These are phyloP conservation scores for Starmerella khaoyaiensis DNA, from an alignment of 805 yeast genomes.

Conservation along the genomic window DNA sequence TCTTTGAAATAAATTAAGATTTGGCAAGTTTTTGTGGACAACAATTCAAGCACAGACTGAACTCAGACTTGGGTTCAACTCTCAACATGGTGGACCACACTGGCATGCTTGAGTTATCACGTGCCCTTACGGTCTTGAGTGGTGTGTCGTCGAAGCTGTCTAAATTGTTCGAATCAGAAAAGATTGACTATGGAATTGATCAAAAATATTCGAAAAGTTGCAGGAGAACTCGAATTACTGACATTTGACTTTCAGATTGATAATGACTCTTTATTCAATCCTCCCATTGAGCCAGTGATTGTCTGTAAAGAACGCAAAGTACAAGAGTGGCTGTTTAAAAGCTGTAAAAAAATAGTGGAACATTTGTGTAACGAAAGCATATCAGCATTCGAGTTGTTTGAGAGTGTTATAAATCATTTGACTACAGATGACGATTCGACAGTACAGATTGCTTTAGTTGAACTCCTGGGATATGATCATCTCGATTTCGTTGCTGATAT, in stretches of 20 bases:
- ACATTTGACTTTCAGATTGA: slow-evolving; percentile 14
- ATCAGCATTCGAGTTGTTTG: slow-evolving; percentile 10
- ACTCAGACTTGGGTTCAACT: too few relatives aligned
- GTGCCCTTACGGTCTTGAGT: too few relatives aligned
- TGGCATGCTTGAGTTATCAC: too few relatives aligned
- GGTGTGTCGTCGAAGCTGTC: not conserved
- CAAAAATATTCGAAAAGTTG: slow-evolving; percentile 1
- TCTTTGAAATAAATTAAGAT: too few relatives aligned
- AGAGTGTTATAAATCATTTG: slow-evolving; percentile 7
- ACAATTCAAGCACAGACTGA: too few relatives aligned
- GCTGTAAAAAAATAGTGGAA: slow-evolving; percentile 7
- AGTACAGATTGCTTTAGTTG: slow-evolving; percentile 63
- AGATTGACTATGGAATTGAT: slow-evolving; percentile 10
- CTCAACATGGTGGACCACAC: too few relatives aligned
- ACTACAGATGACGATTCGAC: slow-evolving; percentile 33
- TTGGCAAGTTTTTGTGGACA: too few relatives aligned
- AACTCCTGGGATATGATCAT: slow-evolving; percentile 73
- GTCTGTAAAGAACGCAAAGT: not conserved
- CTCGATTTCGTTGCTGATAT: slow-evolving; percentile 63
- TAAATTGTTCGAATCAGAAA: not conserved
- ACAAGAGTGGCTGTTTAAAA: not conserved
- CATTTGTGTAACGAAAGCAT: slow-evolving; percentile 3
- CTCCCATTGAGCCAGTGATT: not conserved
- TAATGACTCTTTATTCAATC: slow-evolving; percentile 13
- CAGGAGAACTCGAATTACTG: not conserved